Percentiles rank a stretch among this genome's conserved stretches.
Evolutionary conservation across 495 filamentous ascomycete species (phyloP).

Genomic region (Amniculicola lignicola): DNA sequence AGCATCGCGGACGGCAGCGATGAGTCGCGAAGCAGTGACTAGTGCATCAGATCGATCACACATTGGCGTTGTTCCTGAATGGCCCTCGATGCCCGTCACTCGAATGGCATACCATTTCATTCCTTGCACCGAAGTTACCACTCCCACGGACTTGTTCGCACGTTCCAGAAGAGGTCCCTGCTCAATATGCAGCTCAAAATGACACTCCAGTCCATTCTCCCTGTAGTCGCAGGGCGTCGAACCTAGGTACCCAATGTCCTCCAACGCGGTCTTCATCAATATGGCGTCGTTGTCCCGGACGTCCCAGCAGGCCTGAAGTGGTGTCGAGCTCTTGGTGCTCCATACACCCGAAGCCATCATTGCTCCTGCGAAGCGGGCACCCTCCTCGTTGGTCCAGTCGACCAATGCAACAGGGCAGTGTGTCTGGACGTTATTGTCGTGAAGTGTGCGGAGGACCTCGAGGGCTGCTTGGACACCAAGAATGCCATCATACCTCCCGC

Average conservation of each 20-base stretch:
- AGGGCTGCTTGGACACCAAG: conserved; percentile 34
- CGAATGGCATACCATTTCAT: conserved; percentile 31
- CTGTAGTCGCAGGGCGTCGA: conserved; percentile 23
- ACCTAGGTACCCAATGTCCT: conserved; percentile 28
- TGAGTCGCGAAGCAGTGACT: conserved; percentile 26
- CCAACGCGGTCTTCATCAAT: conserved; percentile 22
- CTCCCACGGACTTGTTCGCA: conserved; percentile 21
- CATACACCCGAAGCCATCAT: conserved; percentile 37
- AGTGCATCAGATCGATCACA: conserved; percentile 27
- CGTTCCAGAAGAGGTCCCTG: conserved; percentile 33
- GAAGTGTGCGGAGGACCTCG: conserved; percentile 31
- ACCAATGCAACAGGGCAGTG: conserved; percentile 29
- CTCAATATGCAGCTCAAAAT: conserved; percentile 36
- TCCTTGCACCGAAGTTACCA: conserved; percentile 32
- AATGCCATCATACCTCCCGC: conserved; percentile 36
- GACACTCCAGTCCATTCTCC: conserved; percentile 28
- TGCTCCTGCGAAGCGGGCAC: conserved; percentile 31
- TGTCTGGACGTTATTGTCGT: conserved; percentile 27
- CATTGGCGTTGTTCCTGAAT: conserved; percentile 34
- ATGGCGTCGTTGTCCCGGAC: conserved; percentile 24
- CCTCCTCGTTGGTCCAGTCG: conserved; percentile 38
- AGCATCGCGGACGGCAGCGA: conserved; percentile 26
- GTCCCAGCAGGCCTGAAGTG: conserved; percentile 17
- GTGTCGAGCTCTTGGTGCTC: conserved; percentile 18
- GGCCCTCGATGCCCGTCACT: conserved; percentile 25